Evolutionary conservation across 2,329 filamentous ascomycete genomes (phyloP).

Genomic region (Xylaria sp.): DNA sequence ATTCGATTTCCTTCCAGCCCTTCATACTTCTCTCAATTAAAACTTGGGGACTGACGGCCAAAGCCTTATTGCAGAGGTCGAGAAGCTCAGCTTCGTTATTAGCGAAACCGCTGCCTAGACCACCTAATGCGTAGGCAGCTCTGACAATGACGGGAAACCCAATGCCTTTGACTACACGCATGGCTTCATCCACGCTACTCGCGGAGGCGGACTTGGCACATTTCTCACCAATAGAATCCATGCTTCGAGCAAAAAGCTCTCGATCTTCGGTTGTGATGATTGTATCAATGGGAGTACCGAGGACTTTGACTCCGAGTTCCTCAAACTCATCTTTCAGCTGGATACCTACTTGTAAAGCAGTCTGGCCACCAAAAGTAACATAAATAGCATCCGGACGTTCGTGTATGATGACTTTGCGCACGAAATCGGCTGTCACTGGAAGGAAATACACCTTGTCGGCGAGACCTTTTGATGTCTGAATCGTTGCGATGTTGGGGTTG

Average conservation of each 20-base stretch:
- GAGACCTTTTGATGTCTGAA: slow-evolving; percentile 96
- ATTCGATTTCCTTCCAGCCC: slow-evolving; percentile 99
- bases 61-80: slow-evolving; percentile 91
- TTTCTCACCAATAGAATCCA: slow-evolving; percentile 98
- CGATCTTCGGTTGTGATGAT: slow-evolving; percentile 99
- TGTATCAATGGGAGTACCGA: slow-evolving; percentile 95
- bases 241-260: slow-evolving; percentile 95
- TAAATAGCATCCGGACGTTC: slow-evolving; percentile 97
- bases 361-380: slow-evolving; percentile 96
- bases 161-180: slow-evolving; percentile 86
- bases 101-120: slow-evolving; percentile 93
- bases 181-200: slow-evolving; percentile 83
- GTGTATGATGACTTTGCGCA: slow-evolving; percentile 94
- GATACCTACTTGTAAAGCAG: slow-evolving; percentile 94
- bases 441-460: slow-evolving; percentile 99
- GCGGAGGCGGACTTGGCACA: slow-evolving; percentile 97
- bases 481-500: slow-evolving; percentile 99
- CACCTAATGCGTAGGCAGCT: slow-evolving; percentile 93
- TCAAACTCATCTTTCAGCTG: slow-evolving; percentile 98
- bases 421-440: slow-evolving; percentile 94
- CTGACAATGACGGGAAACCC: slow-evolving; percentile 97
- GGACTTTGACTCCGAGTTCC: slow-evolving; percentile 85
- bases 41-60: slow-evolving; percentile 93
- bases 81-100: slow-evolving; percentile 82
- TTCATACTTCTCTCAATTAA: slow-evolving; percentile 99